These are phyloP conservation scores for Phialophora verrucosa DNA, from an alignment of 2,329 filamentous ascomycete species.

Conservation along the genomic window DNA sequence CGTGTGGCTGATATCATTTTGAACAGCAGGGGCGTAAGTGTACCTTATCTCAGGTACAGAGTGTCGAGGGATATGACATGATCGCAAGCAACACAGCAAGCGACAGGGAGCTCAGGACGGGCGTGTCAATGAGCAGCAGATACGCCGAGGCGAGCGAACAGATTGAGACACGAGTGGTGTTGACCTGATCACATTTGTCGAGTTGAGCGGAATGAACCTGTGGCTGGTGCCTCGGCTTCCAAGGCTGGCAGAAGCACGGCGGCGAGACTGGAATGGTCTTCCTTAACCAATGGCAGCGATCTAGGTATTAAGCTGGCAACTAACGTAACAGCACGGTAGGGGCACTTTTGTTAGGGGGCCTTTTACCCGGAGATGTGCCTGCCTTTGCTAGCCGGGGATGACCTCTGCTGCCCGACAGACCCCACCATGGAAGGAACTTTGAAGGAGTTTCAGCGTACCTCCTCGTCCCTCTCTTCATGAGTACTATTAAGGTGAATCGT, in stretches of 20 bases:
- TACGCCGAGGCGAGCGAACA: slow-evolving; percentile 5
- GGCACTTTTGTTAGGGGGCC: slow-evolving; percentile 6
- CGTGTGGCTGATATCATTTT: slow-evolving; percentile 74
- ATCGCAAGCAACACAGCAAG: slow-evolving; percentile 23
- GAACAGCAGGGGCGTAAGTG: slow-evolving; percentile 54
- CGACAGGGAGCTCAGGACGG: slow-evolving; percentile 12
- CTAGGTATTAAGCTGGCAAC: slow-evolving; percentile 5
- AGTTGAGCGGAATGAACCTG: slow-evolving; percentile 18
- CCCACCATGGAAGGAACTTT: slow-evolving; percentile 22
- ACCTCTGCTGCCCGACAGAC: slow-evolving; percentile 11
- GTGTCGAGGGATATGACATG: slow-evolving; percentile 30
- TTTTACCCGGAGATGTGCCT: slow-evolving; percentile 7
- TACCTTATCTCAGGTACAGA: slow-evolving; percentile 33
- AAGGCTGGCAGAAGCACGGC: slow-evolving; percentile 6
- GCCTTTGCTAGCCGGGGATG: slow-evolving; percentile 21
- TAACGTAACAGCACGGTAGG: slow-evolving; percentile 5
- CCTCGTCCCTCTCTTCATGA: slow-evolving; percentile 11
- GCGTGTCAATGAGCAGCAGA: slow-evolving; percentile 18
- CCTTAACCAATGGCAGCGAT: slow-evolving; percentile 5
- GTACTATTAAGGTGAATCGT: slow-evolving; percentile 8
- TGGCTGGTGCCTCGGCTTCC: slow-evolving; percentile 33
- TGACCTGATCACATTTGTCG: slow-evolving; percentile 24
- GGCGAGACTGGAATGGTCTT: not conserved
- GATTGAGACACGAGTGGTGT: slow-evolving; percentile 19
- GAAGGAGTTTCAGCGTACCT: slow-evolving; percentile 17